These are phyloP conservation scores for Sanghuangporus weigelae DNA, from an alignment of 1,284 basidiomycete species.

Conservation along the genomic window DNA sequence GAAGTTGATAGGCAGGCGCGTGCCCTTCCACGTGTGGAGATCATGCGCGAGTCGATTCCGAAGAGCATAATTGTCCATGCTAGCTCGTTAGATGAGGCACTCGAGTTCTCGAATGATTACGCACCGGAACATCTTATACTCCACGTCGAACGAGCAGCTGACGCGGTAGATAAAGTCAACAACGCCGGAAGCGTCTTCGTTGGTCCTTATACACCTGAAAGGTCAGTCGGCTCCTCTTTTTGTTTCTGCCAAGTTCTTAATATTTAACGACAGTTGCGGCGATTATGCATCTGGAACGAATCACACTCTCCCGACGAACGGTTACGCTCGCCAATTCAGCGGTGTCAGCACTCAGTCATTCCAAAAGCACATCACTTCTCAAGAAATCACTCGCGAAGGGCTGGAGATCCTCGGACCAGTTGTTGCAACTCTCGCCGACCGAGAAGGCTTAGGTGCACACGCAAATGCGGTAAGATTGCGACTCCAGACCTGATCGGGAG, in stretches of 20 bases:
- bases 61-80: conserved; percentile 90
- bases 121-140: conserved; percentile 96
- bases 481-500: conserved; percentile 30
- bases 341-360: conserved; percentile 97
- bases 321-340: conserved; percentile 95
- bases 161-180: conserved; percentile 63
- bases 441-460: conserved; percentile 94
- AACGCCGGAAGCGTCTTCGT: conserved; percentile 98
- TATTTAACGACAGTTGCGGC: conserved; percentile 63
- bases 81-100: conserved; percentile 64
- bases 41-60: conserved; percentile 85
- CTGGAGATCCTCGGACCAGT: conserved; percentile 80
- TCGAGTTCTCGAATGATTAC: conserved; percentile 93
- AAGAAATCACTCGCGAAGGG: conserved; percentile 82
- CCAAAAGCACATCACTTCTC: conserved; percentile 98
- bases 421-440: conserved; percentile 88
- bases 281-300: conserved; percentile 99
- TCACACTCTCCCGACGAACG: conserved; percentile 93
- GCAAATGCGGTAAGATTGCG: conserved; percentile 83
- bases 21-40: conserved; percentile 83
- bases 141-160: conserved; percentile 71
- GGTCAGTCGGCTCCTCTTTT: conserved; percentile 38
- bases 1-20: conserved; percentile 89
- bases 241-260: conserved; percentile 3
- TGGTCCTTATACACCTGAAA: conserved; percentile 91